Conservation (phyloP, 225 moss, liverwort and hornwort genomes). For the Anthoceros angustus region DNA sequence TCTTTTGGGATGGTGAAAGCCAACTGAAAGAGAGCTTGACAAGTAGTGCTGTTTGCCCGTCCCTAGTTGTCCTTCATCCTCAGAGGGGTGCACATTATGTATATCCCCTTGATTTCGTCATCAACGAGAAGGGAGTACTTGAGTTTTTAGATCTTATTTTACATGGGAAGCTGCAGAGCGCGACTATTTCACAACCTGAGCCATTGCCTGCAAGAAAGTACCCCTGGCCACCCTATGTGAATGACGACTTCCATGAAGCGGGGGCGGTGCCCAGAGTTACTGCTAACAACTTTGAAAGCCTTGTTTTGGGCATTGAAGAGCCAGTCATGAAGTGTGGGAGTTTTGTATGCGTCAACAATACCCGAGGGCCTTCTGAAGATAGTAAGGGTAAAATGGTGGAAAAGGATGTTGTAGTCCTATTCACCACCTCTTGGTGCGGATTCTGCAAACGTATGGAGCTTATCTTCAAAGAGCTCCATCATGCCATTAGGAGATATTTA, state of each 20-base stretch:
- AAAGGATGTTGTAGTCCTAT: constrained; percentile 29
- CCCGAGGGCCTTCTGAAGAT: constrained; percentile 1
- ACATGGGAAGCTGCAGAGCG: constrained; percentile 12
- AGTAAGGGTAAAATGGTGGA: constrained; percentile 11
- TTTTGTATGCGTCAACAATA: no score
- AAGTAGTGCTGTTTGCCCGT: constrained; percentile 11
- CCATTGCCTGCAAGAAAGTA: constrained; percentile 9
- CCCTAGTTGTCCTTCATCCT: constrained; percentile 24
- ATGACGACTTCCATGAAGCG: constrained; percentile 24
- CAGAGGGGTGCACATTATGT: constrained; percentile 19
- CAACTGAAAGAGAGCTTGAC: constrained; percentile 21
- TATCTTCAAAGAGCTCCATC: constrained; percentile 22
- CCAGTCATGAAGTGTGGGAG: no score
- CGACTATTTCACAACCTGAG: constrained; percentile 16
- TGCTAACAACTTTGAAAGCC: constrained; percentile 11
- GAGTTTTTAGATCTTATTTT: constrained; percentile 18
- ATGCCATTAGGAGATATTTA: constrained; percentile 8
- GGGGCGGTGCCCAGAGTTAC: constrained; percentile 20
- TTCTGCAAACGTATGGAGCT: constrained; percentile 37
- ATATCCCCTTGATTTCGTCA: constrained; percentile 10
- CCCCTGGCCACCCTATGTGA: constrained; percentile 26
- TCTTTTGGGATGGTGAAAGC: constrained; percentile 27
- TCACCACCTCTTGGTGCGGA: constrained; percentile 31
- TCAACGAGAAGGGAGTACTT: constrained; percentile 16
- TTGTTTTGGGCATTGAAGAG: constrained; percentile 12